Evolutionary conservation across 2,329 filamentous ascomycete species (phyloP).

Genomic region (Aspergillus pseudonomiae): DNA sequence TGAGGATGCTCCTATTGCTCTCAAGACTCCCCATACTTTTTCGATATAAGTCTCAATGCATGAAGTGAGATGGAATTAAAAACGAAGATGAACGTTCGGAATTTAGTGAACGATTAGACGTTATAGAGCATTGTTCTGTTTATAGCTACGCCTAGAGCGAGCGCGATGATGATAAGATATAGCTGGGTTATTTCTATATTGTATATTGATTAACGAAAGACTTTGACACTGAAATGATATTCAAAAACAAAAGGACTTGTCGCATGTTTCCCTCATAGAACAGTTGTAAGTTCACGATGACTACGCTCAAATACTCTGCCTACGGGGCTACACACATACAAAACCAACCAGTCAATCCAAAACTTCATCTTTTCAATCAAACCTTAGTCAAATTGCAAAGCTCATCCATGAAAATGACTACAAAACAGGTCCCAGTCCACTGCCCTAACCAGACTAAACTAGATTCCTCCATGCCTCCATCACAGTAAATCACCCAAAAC

Average conservation of each 20-base stretch:
- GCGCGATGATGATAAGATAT: neutral
- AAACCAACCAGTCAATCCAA: rapidly evolving
- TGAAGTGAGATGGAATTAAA: neutral
- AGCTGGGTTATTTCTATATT: neutral
- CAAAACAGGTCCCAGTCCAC: neutral
- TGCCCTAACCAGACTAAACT: too few relatives aligned
- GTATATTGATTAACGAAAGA: neutral
- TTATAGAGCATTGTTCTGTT: neutral
- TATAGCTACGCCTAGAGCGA: neutral
- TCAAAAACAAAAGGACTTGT: neutral
- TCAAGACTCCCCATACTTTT: neutral
- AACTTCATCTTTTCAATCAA: neutral
- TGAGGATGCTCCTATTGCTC: conserved; percentile 25
- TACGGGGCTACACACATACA: too few relatives aligned
- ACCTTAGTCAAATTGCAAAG: neutral
- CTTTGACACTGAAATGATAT: neutral
- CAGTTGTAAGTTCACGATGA: neutral
- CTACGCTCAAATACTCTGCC: too few relatives aligned
- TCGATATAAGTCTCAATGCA: neutral
- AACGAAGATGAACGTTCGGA: neutral
- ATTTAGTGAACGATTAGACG: neutral
- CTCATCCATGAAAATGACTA: neutral
- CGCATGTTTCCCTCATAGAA: neutral
- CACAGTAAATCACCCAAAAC: neutral
- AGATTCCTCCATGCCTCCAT: too few relatives aligned